These are phyloP conservation scores for Obelidium mucronatum DNA, from an alignment of 192 early-diverging fungal species.

Conservation along the genomic window DNA sequence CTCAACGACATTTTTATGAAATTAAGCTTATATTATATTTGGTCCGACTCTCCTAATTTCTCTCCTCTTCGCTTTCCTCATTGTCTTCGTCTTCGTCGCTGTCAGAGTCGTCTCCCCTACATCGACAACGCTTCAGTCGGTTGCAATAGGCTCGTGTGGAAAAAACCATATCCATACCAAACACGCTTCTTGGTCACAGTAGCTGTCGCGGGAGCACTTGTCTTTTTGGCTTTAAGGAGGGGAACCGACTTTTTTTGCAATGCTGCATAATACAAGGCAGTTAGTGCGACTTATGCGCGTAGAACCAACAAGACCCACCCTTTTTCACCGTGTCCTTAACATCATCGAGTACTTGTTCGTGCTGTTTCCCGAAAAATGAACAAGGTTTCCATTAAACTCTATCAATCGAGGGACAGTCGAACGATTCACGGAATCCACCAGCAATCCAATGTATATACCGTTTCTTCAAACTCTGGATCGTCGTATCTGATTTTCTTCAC, in stretches of 20 bases:
- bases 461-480: slow-evolving; percentile 76
- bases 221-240: background rate
- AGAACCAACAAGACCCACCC: slow-evolving; percentile 17
- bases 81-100: slow-evolving; percentile 9
- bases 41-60: background rate
- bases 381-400: background rate
- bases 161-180: slow-evolving; percentile 1
- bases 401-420: too few species aligned
- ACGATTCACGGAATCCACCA: slow-evolving; percentile 55
- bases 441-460: slow-evolving; percentile 49
- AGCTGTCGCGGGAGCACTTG: background rate
- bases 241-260: slow-evolving; percentile 30
- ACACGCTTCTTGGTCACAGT: slow-evolving; percentile 26
- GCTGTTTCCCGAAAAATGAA: slow-evolving; percentile 16
- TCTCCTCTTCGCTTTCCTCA: background rate
- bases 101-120: slow-evolving; percentile 20
- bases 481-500: slow-evolving; percentile 82
- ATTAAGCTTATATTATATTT: too few species aligned
- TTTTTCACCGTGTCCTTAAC: slow-evolving; percentile 44
- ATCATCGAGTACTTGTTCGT: slow-evolving; percentile 48
- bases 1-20: slow-evolving; percentile 10
- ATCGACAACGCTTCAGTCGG: background rate
- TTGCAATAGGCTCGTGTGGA: background rate
- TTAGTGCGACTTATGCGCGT: background rate
- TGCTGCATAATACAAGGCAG: background rate